phyloP scores from a whole-genome alignment of 176 grass and related monocot species.

The Musa troglodytarum region DNA sequence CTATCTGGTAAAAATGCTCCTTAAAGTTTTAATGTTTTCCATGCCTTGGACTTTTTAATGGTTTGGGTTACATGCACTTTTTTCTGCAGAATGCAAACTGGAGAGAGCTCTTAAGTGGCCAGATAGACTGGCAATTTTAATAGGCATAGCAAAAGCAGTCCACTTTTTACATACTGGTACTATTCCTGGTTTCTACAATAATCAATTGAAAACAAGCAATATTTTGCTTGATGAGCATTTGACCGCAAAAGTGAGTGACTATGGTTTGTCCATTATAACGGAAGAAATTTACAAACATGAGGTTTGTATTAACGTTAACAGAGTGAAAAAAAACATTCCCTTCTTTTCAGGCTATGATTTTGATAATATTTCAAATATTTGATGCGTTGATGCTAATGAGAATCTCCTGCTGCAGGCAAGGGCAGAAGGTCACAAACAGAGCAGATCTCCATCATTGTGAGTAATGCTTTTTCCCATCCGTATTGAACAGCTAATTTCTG shows the following conservation, averaged over 20 bases:
- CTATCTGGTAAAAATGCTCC: conserved; percentile 53
- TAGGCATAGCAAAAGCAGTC: conserved; percentile 78
- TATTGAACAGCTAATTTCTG: background rate
- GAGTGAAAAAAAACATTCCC: too few species aligned
- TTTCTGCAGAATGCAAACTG: conserved; percentile 39
- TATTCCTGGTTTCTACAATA: conserved; percentile 94
- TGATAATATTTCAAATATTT: too few species aligned
- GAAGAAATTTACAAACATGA: conserved; percentile 85
- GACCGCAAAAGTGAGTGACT: conserved; percentile 79
- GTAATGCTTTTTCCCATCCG: conserved; percentile 11
- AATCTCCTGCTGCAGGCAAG: conserved; percentile 37
- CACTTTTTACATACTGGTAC: conserved; percentile 96
- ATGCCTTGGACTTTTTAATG: background rate
- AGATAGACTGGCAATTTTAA: conserved; percentile 62
- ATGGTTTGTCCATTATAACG: conserved; percentile 81
- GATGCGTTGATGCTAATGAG: background rate
- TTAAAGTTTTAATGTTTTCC: conserved; percentile 6
- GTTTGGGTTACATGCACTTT: conserved; percentile 3
- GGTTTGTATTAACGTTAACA: conserved; percentile 27
- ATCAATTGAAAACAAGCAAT: conserved; percentile 59
- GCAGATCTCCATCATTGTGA: conserved; percentile 43
- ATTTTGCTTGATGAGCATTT: conserved; percentile 85
- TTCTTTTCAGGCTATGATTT: background rate
- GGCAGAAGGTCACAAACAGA: conserved; percentile 40
- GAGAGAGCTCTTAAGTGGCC: conserved; percentile 75